Conservation (phyloP, 352 stramenopile genomes). For the Phytophthora europaea region DNA sequence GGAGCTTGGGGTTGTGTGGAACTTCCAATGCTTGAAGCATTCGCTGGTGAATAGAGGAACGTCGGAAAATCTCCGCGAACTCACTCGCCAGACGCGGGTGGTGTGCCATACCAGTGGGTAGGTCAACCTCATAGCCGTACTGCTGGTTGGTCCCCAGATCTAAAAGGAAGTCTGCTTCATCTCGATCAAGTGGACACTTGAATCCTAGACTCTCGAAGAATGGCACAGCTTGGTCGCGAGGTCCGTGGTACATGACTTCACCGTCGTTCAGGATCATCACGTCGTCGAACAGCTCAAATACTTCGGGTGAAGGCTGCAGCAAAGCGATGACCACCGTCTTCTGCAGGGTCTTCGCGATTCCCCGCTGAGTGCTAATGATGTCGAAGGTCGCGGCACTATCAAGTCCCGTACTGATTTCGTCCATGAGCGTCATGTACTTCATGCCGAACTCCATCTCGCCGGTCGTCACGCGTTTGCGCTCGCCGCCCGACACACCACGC, state of each 20-base stretch:
- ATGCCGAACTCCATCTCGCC: conserved; percentile 89
- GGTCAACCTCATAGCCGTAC: conserved; percentile 40
- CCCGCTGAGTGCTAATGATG: conserved; percentile 44
- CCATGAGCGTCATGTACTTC: conserved; percentile 84
- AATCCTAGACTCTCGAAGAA: conserved; percentile 49
- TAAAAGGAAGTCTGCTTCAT: conserved; percentile 57
- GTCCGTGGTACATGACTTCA: conserved; percentile 53
- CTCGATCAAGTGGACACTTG: conserved; percentile 45
- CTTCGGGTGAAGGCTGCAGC: conserved; percentile 31
- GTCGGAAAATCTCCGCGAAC: conserved; percentile 43
- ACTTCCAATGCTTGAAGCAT: conserved; percentile 39
- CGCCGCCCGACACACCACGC: conserved; percentile 70
- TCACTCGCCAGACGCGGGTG: conserved; percentile 44
- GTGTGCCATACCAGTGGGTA: conserved; percentile 23
- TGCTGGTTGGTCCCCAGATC: conserved; percentile 57
- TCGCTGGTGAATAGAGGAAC: conserved; percentile 38
- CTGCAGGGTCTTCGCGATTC: conserved; percentile 29
- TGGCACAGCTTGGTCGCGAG: conserved; percentile 55
- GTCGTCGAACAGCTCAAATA: conserved; percentile 64
- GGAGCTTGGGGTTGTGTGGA: conserved; percentile 33
- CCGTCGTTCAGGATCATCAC: conserved; percentile 60
- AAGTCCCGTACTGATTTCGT: conserved; percentile 95
- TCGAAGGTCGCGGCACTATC: conserved; percentile 69
- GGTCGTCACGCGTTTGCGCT: conserved; percentile 77
- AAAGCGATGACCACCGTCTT: conserved; percentile 68